Evolutionary conservation across 73 alveolate genomes (phyloP).

Genomic region (Strombidium stylifer): DNA sequence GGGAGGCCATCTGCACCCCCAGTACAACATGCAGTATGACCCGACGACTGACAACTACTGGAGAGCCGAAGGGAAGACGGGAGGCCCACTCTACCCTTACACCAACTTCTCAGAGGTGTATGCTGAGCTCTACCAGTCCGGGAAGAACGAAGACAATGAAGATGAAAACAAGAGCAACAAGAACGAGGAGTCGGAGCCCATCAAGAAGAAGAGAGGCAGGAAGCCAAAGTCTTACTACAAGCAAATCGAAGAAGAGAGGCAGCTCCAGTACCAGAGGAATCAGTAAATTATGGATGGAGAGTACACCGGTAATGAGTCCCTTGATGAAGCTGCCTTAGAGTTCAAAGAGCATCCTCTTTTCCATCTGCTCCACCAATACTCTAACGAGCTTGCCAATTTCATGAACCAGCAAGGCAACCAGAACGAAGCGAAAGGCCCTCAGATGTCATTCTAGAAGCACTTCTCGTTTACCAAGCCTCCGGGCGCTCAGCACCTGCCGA

Average conservation of each 20-base stretch:
- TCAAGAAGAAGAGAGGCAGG: slow-evolving; percentile 41
- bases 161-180: not conserved
- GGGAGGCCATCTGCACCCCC: slow-evolving; percentile 7
- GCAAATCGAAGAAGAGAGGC: slow-evolving; percentile 9
- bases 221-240: slow-evolving; percentile 42
- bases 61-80: slow-evolving; percentile 41
- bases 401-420: slow-evolving; percentile 12
- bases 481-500: too few species aligned
- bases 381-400: slow-evolving; percentile 22
- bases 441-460: too few species aligned
- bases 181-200: not conserved
- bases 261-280: slow-evolving; percentile 20
- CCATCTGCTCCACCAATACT: not conserved
- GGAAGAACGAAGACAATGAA: not conserved
- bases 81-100: slow-evolving; percentile 63
- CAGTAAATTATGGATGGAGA: slow-evolving; percentile 33
- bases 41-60: slow-evolving; percentile 45
- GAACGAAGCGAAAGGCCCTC: too few species aligned
- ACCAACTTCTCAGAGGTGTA: slow-evolving; percentile 35
- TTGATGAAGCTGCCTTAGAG: slow-evolving; percentile 20
- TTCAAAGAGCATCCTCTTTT: slow-evolving; percentile 27
- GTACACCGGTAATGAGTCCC: slow-evolving; percentile 12
- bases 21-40: slow-evolving; percentile 15
- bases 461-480: too few species aligned
- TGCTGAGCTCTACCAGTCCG: slow-evolving; percentile 15